Evolutionary conservation across 257 asterid genomes (phyloP), one percentile per base, ranked within the genome.

Genomic region (Ligustrum vulgare): DNA sequence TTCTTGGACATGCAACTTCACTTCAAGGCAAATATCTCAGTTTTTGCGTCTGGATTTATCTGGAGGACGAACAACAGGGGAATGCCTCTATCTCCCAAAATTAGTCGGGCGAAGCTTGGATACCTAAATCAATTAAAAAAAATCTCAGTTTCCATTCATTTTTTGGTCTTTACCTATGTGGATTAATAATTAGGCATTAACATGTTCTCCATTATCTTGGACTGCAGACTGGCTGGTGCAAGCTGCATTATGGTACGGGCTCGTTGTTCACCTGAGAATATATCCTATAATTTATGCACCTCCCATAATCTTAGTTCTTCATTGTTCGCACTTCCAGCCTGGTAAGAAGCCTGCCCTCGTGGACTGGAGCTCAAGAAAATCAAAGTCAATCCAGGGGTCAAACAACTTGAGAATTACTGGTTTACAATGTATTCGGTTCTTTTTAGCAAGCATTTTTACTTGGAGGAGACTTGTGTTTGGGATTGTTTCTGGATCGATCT

Each of bases 211-310:
- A 37, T 79, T 31, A 22, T 73, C 67, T 51, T 80, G 74, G 72
- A 77, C 66, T 77, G 47, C 95, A 95, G 97, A 83, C 76, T 82
- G 75, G 69, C 33, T 87, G 51, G 39, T 88, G 28, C 98, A 95
- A 86, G 99, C 99, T 80, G 96, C 98, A 79, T 78, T 91, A 37
- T 95, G 98, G 97, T 95, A 90, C 72, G 98, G 98, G 67, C 89
- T 93, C 36, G 97, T 93, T 64, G 99, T 95, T 81, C 98, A 95
- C 88, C 73, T 91, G 84, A 86, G 99, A 79, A 84, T 95, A 77
- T 95, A 93, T 80, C 99, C 99, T 31, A 90, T 95, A 74, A 88
- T 95, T 43, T 95, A 91, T 80, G 93, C 98, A 45, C 91, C 93
- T 82, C 96, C 99, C 12, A 87, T 91, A 28, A 72, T 93, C 76